Evolutionary conservation across 2,329 filamentous ascomycete species (phyloP).

Genomic region (Pestalotiopsis fici): DNA sequence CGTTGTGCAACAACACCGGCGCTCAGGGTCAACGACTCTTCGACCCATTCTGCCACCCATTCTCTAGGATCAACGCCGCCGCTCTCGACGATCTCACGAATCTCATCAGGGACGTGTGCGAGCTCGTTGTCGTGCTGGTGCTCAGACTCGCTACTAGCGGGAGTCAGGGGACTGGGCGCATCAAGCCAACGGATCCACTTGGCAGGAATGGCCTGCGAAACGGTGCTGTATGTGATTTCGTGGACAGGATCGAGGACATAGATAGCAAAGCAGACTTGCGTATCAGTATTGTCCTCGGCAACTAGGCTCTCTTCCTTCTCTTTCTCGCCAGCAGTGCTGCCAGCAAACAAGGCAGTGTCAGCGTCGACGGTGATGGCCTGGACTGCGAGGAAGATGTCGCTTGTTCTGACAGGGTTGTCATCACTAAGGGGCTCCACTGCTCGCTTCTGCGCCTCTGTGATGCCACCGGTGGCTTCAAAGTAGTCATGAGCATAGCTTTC

Average conservation of each 20-base stretch:
- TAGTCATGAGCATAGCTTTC: conserved; percentile 87
- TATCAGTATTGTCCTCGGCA: conserved; percentile 53
- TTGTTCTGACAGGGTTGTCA: conserved; percentile 85
- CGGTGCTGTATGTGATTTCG: conserved; percentile 79
- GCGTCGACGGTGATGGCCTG: conserved; percentile 75
- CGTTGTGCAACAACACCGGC: conserved; percentile 89
- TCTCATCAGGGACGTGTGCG: conserved; percentile 72
- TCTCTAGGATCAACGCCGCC: conserved; percentile 87
- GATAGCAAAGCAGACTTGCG: conserved; percentile 72
- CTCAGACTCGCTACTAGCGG: conserved; percentile 49
- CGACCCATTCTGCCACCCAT: conserved; percentile 97
- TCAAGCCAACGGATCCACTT: conserved; percentile 94
- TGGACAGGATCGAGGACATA: conserved; percentile 89
- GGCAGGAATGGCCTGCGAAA: conserved; percentile 81
- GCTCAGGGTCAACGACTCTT: conserved; percentile 77
- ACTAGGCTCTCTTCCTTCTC: conserved; percentile 56
- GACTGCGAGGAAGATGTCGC: conserved; percentile 93
- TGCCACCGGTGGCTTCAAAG: conserved; percentile 74
- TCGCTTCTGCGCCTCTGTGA: conserved; percentile 77
- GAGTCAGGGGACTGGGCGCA: conserved; percentile 61
- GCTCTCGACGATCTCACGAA: conserved; percentile 77
- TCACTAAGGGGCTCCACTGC: conserved; percentile 80
- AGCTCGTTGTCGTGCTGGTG: conserved; percentile 37
- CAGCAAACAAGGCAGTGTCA: conserved; percentile 69
- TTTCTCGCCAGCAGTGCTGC: conserved; percentile 52